These are phyloP conservation scores for Yamadazyma aaseri DNA, from an alignment of 1,139 yeast genomes.

Conservation along the genomic window DNA sequence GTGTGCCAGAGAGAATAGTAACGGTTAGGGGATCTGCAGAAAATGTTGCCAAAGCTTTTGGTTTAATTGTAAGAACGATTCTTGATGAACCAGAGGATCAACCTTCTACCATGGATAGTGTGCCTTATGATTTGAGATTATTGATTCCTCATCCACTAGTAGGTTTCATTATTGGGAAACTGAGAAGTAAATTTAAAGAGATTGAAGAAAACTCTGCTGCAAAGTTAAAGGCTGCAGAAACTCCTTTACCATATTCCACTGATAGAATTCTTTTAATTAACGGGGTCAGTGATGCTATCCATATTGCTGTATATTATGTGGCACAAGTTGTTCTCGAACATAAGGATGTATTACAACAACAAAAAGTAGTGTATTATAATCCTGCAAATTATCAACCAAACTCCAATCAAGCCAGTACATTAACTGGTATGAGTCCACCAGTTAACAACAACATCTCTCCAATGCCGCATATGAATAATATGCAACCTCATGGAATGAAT, in stretches of 20 bases:
- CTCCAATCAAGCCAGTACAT: slow-evolving; percentile 11
- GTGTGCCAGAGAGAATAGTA: slow-evolving; percentile 74
- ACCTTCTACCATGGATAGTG: slow-evolving; percentile 56
- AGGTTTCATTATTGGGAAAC: slow-evolving; percentile 82
- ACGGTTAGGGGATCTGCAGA: slow-evolving; percentile 77
- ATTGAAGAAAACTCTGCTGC: slow-evolving; percentile 86
- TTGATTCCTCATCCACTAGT: slow-evolving; percentile 79
- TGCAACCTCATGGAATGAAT: slow-evolving; percentile 11
- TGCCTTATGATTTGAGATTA: slow-evolving; percentile 56
- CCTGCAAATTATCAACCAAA: slow-evolving; percentile 52
- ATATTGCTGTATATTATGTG: slow-evolving; percentile 76
- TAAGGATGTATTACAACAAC: slow-evolving; percentile 49
- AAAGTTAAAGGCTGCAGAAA: slow-evolving; percentile 71
- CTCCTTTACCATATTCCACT: slow-evolving; percentile 72
- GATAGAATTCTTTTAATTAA: slow-evolving; percentile 71
- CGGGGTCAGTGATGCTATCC: slow-evolving; percentile 88
- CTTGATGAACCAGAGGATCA: slow-evolving; percentile 67
- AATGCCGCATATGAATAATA: slow-evolving; percentile 5
- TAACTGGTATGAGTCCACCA: slow-evolving; percentile 12
- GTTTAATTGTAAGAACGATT: slow-evolving; percentile 66
- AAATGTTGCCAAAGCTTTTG: slow-evolving; percentile 81
- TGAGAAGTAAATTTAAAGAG: slow-evolving; percentile 72
- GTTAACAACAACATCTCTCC: slow-evolving; percentile 10
- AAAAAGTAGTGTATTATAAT: slow-evolving; percentile 59
- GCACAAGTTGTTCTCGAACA: slow-evolving; percentile 66